Conservation (phyloP, 331 rosid genomes). For the Malus hybrid region DNA sequence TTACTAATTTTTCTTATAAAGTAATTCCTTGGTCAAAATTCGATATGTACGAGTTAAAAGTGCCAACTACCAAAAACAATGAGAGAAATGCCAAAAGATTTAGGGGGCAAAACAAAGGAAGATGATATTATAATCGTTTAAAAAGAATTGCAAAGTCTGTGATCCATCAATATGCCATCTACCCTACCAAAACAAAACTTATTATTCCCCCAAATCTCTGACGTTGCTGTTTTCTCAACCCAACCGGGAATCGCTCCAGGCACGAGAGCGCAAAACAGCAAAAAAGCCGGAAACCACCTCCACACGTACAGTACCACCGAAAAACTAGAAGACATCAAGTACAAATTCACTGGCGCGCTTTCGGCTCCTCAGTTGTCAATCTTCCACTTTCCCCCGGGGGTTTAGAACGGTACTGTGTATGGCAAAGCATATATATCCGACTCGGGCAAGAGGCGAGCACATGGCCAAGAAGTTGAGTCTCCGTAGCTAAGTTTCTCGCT, state of each 20-base stretch:
- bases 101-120: too few species aligned
- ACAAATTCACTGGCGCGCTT: slow-evolving; percentile 8
- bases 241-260: neutral
- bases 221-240: neutral
- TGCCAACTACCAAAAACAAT: neutral
- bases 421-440: slow-evolving; percentile 18
- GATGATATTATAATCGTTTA: neutral
- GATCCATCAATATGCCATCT: slow-evolving; percentile 2
- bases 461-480: neutral
- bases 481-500: neutral
- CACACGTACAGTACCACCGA: neutral
- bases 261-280: neutral
- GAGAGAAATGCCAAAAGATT: neutral
- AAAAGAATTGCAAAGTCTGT: slow-evolving; percentile 13
- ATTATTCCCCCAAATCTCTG: neutral
- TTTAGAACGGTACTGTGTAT: slow-evolving; percentile 8
- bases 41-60: too few species aligned
- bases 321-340: neutral
- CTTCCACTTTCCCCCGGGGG: neutral
- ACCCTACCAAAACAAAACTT: neutral
- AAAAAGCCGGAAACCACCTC: neutral
- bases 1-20: too few species aligned
- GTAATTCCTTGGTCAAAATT: too few species aligned
- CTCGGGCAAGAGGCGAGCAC: slow-evolving; percentile 4
- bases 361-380: slow-evolving; percentile 6